Evolutionary conservation across 495 filamentous ascomycete genomes (phyloP).

Genomic region (Aspergillus ellipticus): DNA sequence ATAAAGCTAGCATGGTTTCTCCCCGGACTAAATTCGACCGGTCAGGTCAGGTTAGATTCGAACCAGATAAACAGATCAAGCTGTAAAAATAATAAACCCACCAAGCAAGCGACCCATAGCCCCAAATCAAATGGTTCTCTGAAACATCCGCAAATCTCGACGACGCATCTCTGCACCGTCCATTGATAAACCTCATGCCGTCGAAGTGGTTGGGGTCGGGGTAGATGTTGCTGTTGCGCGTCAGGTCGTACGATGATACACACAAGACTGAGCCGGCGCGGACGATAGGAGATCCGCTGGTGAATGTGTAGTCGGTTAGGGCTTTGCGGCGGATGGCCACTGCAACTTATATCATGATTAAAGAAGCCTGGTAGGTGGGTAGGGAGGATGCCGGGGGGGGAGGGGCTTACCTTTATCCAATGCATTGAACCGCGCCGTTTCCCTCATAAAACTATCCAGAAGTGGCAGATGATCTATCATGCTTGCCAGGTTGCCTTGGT

Average conservation of each 20-base stretch:
- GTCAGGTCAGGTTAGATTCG: neutral
- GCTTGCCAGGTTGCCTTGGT: neutral
- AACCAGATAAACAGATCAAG: neutral
- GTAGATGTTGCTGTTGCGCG: neutral
- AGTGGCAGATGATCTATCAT: neutral
- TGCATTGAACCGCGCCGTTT: neutral
- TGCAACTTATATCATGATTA: too few species aligned
- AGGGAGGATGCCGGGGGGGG: too few species aligned
- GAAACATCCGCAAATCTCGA: slow-evolving; percentile 1
- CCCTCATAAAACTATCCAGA: neutral
- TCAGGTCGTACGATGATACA: neutral
- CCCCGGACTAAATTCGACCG: neutral
- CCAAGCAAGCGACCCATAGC: neutral
- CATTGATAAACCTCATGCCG: slow-evolving; percentile 1
- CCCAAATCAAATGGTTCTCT: slow-evolving; percentile 7
- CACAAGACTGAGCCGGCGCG: neutral
- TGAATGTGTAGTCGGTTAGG: neutral
- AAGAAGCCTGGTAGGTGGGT: too few species aligned
- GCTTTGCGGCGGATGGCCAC: neutral
- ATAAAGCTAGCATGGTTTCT: neutral
- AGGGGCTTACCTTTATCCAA: neutral
- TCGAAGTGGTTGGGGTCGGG: neutral
- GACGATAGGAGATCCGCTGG: neutral
- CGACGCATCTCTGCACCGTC: neutral
- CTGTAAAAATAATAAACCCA: neutral